Evolutionary conservation across 768 basidiomycete genomes (phyloP).

Genomic region (Dacryopinax primogenitus): DNA sequence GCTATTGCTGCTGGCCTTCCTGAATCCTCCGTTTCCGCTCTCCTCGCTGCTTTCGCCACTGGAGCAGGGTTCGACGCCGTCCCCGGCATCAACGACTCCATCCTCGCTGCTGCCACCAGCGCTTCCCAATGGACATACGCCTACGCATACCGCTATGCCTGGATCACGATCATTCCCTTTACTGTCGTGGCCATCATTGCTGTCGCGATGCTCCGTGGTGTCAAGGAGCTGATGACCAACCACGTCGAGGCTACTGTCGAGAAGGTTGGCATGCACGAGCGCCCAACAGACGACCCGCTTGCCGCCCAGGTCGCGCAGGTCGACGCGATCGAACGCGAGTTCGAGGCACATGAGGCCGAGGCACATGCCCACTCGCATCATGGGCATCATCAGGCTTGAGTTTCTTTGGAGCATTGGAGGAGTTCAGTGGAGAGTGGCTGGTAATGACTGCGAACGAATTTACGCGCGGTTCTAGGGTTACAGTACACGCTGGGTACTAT

Average conservation of each 20-base stretch:
- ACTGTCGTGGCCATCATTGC: slow-evolving; percentile 9
- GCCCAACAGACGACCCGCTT: background rate
- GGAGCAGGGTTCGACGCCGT: background rate
- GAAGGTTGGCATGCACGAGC: slow-evolving; percentile 9
- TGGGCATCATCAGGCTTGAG: background rate
- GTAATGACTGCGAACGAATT: background rate
- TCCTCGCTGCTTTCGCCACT: slow-evolving; percentile 1
- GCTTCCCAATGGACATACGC: slow-evolving; percentile 9
- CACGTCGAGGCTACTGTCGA: slow-evolving; percentile 12
- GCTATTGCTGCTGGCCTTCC: background rate
- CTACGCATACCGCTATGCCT: slow-evolving; percentile 10
- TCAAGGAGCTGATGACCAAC: slow-evolving; percentile 12
- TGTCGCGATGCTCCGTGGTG: slow-evolving; percentile 8
- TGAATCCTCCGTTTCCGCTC: background rate
- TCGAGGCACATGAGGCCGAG: background rate
- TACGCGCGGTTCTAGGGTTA: background rate
- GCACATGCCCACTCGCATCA: background rate
- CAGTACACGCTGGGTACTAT: background rate
- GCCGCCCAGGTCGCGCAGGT: background rate
- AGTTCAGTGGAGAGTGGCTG: background rate
- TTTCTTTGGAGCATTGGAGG: background rate
- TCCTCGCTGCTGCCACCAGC: background rate
- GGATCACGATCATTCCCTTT: slow-evolving; percentile 11
- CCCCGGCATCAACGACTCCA: background rate
- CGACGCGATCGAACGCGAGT: background rate